Base-by-base conservation (phyloP, 1,284 basidiomycete species). In the Rhizoctonia solani region DNA sequence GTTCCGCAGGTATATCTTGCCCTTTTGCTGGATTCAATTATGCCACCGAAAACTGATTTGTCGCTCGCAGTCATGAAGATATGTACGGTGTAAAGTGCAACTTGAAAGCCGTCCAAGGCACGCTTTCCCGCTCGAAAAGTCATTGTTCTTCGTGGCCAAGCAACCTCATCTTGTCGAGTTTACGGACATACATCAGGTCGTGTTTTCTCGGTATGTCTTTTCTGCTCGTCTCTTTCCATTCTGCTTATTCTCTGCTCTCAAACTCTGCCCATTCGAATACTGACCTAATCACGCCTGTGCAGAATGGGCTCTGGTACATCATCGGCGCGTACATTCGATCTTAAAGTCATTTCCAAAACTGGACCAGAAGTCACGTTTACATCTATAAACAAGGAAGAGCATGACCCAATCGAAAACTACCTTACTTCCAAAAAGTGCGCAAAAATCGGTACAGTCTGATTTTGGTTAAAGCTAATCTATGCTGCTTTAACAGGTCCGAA, bases 111-210 rank as follows among this genome's bases (percentile, higher is more conserved):
- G 86, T 92, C 14, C 95, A 98, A 77, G 97, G 97, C 70, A 93
- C 98, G 76, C 86, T 99, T 99, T 98, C 84, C 87, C 98, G 81
- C 87, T 99, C 70, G 97, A 99, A 77, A 98, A 98, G 85, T 93
- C 92, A 76, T 83, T 99, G 55, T 93, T 99, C 79, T 99, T 98
- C 81, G 95, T 99, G 66, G 95, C 95, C 68, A 99, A 98, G 78
- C 90, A 95, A 74, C 95, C 97, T 0, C 88, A 90, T 41, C 88
- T 98, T 73, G 86, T 98, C 73, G 92, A 97, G 72, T 89, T 97
- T 72, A 86, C 87, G 67, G 94, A 98, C 74, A 90, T 98, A 68
- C 89, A 95, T 73, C 90, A 92, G 77, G 90, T 93, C 69, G 84
- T 94, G 56, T 98, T 99, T 81, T 95, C 95, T 11, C 91, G 95